Evolutionary conservation across 768 basidiomycete genomes (phyloP), one percentile per base, ranked within the genome.

Genomic region (Chalciporus piperatus): DNA sequence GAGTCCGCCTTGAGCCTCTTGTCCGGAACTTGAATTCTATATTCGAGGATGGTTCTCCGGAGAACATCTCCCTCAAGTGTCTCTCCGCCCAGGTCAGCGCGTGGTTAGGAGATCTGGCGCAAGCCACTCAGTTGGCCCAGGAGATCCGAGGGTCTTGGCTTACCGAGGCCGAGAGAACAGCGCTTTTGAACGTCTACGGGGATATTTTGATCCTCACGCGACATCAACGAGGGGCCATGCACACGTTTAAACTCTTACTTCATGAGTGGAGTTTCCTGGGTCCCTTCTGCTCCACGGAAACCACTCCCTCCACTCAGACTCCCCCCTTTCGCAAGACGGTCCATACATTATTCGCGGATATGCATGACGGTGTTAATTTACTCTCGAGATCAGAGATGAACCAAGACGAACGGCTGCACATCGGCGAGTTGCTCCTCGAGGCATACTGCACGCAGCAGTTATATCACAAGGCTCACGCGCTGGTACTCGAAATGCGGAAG

Each of bases 391-490:
- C 54, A 9, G 57, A 59, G 2, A 67, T 63, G 68, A 49, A 65
- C 30, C 47, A 52, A 45, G 57, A 63, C 14, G 67, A 63, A 17
- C 67, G 70, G 47, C 53, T 56, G 42, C 52, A 51, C 19, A 60
- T 74, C 13, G 75, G 74, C 10, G 60, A 72, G 42, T 59, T 80
- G 45, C 66, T 83, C 35, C 65, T 81, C 28, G 67, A 74, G 45
- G 65, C 70, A 1, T 70, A 76, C 35, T 73, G 72, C 43, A 37
- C 61, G 30, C 53, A 61, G 19, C 56, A 64, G 4, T 48, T 70
- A 16, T 63, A 71, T 25, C 59, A 69, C 13, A 71, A 74, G 35
- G 78, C 75, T 1, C 61, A 70, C 23, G 67, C 71, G 1, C 64
- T 82, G n/a, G 58, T 74, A 13, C 56, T 72, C 19, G 69, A 72